These are phyloP conservation scores for Sporormia fimetaria DNA, from an alignment of 495 filamentous ascomycete species.

Conservation along the genomic window DNA sequence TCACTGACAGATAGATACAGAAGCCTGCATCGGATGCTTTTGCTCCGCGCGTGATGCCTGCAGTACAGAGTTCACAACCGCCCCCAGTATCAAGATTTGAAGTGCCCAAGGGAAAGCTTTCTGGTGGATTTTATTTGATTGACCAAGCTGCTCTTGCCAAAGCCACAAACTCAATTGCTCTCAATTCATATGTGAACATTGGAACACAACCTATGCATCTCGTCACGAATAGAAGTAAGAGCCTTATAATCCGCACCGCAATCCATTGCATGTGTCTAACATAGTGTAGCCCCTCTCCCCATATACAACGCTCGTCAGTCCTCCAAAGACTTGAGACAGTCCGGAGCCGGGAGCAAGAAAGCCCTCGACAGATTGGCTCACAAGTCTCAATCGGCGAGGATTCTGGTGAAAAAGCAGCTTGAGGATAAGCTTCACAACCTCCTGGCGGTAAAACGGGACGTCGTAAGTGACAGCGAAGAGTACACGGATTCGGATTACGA, in stretches of 20 bases:
- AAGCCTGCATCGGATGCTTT: conserved; percentile 18
- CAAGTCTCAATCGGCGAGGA: conserved; percentile 4
- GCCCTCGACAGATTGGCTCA: conserved; percentile 23
- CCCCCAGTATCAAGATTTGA: conserved; percentile 11
- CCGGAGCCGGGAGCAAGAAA: conserved; percentile 26
- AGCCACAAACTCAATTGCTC: conserved; percentile 33
- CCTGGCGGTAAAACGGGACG: conserved; percentile 27
- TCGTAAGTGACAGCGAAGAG: conserved; percentile 28
- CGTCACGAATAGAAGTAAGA: conserved; percentile 26
- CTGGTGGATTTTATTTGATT: conserved; percentile 32
- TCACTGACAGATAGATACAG: conserved; percentile 10
- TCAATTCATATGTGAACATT: conserved; percentile 36
- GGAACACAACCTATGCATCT: conserved; percentile 25
- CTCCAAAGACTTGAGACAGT: conserved; percentile 34
- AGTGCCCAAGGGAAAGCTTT: conserved; percentile 28
- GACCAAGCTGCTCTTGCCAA: conserved; percentile 30
- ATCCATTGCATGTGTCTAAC: conserved; percentile 21
- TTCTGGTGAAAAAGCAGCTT: background rate
- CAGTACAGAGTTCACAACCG: background rate
- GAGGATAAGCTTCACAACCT: conserved; percentile 1
- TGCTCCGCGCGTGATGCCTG: conserved; percentile 4
- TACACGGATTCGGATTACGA: conserved; percentile 37
- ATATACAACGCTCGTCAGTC: conserved; percentile 36
- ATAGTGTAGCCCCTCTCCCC: conserved; percentile 30
- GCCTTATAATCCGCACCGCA: conserved; percentile 1